Base-by-base conservation (phyloP, 352 stramenopile genomes). In the Pythium vanterpoolii region DNA sequence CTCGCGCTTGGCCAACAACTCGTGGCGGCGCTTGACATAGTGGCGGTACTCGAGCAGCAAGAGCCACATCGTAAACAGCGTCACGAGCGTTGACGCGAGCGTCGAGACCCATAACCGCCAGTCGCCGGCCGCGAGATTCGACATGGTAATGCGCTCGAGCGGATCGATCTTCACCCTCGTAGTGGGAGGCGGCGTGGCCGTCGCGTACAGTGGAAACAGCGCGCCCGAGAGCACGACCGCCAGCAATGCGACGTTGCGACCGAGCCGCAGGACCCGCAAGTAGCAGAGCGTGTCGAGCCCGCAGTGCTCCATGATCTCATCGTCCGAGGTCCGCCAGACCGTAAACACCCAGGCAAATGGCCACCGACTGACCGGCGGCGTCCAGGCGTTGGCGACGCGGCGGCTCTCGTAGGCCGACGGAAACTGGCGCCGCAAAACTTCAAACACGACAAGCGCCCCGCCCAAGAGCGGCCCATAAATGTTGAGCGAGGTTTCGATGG, bases 271-370 rank as follows among this genome's bases (percentile, higher is more conserved):
- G 42, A 90, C 78, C 31, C 84, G 79, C 65, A 93, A 53, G 42
- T 89, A 89, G 33, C 74, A 83, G 38, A 91, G 67, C 30, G 79
- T 90, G 52, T 93, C 84, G 36, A 93, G 68, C 19, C 84, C 84
- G 63, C 82, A 93, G 59, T 68, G 71, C 45, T 86, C 69, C 38
- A 93, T 30, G 26, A 91, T 71, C 30, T 90, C 80, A 30, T 87
- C 77, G 28, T 92, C 80, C 18, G 75, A 68, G 11, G 78, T 69
- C 23, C 59, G 53, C 38, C 76, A 87, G 28, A 56, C 76, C 18
- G 51, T 42, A 1, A 21, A 30, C 50, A 90, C 71, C 82, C 84
- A 91, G n/a, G 52, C 65, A 40, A 93, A 91, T 0, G 63, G 53
- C 19, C 55, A 50, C 23, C 46, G 38, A 26, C 42, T 27, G 13